Percentiles rank a stretch among this genome's conserved stretches.
These are phyloP conservation scores for Leonotis leonurus DNA, from an alignment of 257 asterid genomes.

Conservation along the genomic window DNA sequence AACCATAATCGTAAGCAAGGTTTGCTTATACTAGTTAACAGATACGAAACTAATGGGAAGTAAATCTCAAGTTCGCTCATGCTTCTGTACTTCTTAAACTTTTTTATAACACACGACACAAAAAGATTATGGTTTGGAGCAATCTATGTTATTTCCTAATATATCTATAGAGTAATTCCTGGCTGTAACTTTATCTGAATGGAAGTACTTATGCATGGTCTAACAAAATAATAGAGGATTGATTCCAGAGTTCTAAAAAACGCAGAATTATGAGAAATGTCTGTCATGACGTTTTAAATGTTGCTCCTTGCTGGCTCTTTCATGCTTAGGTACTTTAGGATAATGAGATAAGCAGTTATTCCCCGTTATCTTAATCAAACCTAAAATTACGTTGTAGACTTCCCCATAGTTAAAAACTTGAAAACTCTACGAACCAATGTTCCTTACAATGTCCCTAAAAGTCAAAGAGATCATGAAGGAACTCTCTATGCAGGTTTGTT, in stretches of 20 bases:
- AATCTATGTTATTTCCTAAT: not conserved
- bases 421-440: not conserved
- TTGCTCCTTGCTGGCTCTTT: not conserved
- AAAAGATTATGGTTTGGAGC: not conserved
- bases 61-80: not conserved
- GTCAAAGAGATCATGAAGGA: not conserved
- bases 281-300: not conserved
- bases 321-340: not conserved
- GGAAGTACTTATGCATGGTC: not conserved
- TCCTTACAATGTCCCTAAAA: not conserved
- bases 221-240: not conserved
- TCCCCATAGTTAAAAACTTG: not conserved
- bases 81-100: not conserved
- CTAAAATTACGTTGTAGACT: not conserved
- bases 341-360: not conserved
- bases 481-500: not conserved
- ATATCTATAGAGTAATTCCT: too few species aligned
- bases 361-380: not conserved
- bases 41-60: not conserved
- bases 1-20: not conserved
- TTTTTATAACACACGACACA: not conserved
- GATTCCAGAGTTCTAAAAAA: not conserved
- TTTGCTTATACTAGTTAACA: not conserved
- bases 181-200: not conserved
- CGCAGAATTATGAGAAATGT: not conserved